phyloP scores from a whole-genome alignment of 805 yeast species.

The Saccharomycopsis lassenensis region DNA sequence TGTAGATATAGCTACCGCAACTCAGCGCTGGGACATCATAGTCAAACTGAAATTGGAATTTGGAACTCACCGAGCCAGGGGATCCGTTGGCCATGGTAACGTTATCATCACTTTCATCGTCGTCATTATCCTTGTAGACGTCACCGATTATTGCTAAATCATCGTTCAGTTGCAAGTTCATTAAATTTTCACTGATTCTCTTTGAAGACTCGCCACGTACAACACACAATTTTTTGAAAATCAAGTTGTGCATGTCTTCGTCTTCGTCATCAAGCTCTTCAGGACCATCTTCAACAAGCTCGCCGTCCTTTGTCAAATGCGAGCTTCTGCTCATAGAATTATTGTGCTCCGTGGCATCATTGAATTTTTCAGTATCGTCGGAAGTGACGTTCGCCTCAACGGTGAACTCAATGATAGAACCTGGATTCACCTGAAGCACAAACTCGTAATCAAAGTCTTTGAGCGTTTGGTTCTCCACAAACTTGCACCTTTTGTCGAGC shows the following conservation, averaged over 20 bases:
- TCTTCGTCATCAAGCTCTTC: neutral
- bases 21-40: conserved; percentile 11
- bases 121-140: conserved; percentile 17
- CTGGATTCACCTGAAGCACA: conserved; percentile 5
- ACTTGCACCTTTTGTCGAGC: conserved; percentile 3
- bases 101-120: neutral
- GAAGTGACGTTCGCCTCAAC: conserved; percentile 1
- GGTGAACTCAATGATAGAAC: conserved; percentile 3
- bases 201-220: conserved; percentile 10
- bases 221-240: conserved; percentile 14
- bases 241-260: conserved; percentile 4
- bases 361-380: conserved; percentile 6
- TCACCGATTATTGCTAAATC: conserved; percentile 16
- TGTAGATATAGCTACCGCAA: conserved; percentile 12
- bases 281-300: neutral
- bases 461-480: conserved; percentile 8
- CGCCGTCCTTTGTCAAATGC: conserved; percentile 7
- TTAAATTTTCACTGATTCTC: conserved; percentile 12
- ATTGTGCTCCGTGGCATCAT: conserved; percentile 9
- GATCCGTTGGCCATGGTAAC: neutral
- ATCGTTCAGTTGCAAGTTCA: conserved; percentile 5
- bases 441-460: conserved; percentile 13
- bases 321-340: neutral
- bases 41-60: conserved; percentile 12
- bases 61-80: conserved; percentile 1